phyloP scores from a whole-genome alignment of 2,329 filamentous ascomycete species.

The Fusarium coffeatum region DNA sequence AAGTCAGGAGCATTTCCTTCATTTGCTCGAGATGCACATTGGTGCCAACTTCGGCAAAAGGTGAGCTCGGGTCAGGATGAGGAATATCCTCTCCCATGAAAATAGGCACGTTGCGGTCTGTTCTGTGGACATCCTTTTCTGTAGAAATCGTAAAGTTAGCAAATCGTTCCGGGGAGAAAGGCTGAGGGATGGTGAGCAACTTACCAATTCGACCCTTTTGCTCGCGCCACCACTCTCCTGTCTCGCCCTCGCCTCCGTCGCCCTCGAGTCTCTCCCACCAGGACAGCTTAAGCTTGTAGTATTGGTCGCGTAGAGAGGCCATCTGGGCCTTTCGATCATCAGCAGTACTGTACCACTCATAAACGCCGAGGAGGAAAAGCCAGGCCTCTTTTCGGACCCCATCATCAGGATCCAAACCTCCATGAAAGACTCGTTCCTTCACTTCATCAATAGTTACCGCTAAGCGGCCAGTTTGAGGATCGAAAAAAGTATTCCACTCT shows the following conservation, averaged over 20 bases:
- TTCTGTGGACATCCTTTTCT: slow-evolving; percentile 99
- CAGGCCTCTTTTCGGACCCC: slow-evolving; percentile 96
- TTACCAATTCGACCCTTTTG: slow-evolving; percentile 93
- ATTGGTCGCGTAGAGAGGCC: slow-evolving; percentile 90
- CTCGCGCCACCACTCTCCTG: slow-evolving; percentile 96
- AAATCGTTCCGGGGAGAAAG: slow-evolving; percentile 1
- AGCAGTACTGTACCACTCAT: slow-evolving; percentile 89
- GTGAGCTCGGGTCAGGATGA: slow-evolving; percentile 94
- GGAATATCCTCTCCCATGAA: slow-evolving; percentile 97
- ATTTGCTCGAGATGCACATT: slow-evolving; percentile 98
- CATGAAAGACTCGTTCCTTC: slow-evolving; percentile 97
- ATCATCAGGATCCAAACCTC: slow-evolving; percentile 87
- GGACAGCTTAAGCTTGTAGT: slow-evolving; percentile 89
- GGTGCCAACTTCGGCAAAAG: slow-evolving; percentile 91
- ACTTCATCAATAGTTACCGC: slow-evolving; percentile 89
- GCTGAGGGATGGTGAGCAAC: slow-evolving; percentile 48
- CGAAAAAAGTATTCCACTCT: slow-evolving; percentile 95
- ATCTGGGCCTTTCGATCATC: slow-evolving; percentile 87
- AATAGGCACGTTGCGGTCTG: slow-evolving; percentile 92
- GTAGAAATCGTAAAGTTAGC: slow-evolving; percentile 47
- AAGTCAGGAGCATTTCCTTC: slow-evolving; percentile 98
- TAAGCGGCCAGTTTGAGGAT: slow-evolving; percentile 77
- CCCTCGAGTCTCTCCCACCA: slow-evolving; percentile 98
- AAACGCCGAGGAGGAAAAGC: slow-evolving; percentile 91
- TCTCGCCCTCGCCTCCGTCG: slow-evolving; percentile 79